Base-by-base conservation (phyloP, 2,329 filamentous ascomycete species). In the Apiospora hydei region DNA sequence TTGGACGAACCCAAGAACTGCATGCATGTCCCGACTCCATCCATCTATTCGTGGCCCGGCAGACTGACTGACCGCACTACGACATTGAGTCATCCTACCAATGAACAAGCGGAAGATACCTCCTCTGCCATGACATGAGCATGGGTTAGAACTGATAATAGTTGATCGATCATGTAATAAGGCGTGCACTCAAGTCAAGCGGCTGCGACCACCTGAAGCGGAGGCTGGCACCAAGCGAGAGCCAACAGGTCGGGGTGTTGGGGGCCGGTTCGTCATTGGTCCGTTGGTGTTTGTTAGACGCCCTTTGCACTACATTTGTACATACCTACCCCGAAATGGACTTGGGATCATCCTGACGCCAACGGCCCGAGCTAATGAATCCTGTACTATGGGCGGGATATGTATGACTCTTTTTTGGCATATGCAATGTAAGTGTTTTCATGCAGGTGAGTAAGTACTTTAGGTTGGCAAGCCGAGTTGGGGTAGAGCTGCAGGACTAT, bases 331-430 rank as follows among this genome's bases (percentile, higher is more conserved):
- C 57, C 57, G n/a, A 21, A 64, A 64, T 41, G 57, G 57, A 18
- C 30, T 41, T 64, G 30, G 57, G 41, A 30, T 41, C 57, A 64
- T 64, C 57, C 57, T 64, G 57, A 64, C 57, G 57, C 57, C 57
- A 64, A 64, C 57, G 57, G 57, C 34, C 57, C 34, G 18, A 30
- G 34, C 46, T 49, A 34, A 16, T n/a, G 53, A 61, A 61, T 38
- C 16, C 16, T 61, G 16, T 61, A 57, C 26, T 34, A 26, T 57
- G 51, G 51, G 51, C 26, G 51, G 24, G 14, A 30, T 34, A 61
- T n/a, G 30, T 30, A 57, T 57, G 51, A 57, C 51, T 57, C 51
- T 34, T 34, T 6, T 16, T 16, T 16, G 49, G 49, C 49, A 26
- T 26, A 53, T 30, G 49, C 49, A 53, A 49, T 49, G 46, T 49